phyloP scores from a whole-genome alignment of 2,329 filamentous ascomycete genomes.

The Botrytis tulipae region DNA sequence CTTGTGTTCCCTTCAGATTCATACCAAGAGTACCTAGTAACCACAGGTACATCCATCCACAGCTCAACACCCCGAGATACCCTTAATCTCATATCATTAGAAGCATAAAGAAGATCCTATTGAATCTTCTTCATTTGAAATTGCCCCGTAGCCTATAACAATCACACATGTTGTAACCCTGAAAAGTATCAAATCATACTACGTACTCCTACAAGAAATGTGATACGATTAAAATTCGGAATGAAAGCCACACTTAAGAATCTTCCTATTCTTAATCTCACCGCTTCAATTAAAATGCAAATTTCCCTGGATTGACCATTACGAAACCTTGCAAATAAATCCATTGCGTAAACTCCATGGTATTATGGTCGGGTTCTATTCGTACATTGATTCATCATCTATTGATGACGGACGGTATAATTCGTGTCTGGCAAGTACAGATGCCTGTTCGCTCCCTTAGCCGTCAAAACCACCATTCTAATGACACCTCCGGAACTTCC shows the following conservation, averaged over 20 bases:
- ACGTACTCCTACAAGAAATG: constrained; percentile 3
- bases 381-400: constrained; percentile 49
- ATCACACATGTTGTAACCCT: constrained; percentile 11
- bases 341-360: constrained; percentile 27
- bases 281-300: constrained; percentile 24
- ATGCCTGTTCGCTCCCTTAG: constrained; percentile 85
- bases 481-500: constrained; percentile 98
- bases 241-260: neutral
- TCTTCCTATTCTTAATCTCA: constrained; percentile 25
- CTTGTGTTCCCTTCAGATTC: neutral
- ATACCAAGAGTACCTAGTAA: neutral
- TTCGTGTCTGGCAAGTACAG: constrained; percentile 91
- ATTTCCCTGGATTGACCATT: constrained; percentile 24
- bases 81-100: neutral
- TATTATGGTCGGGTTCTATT: constrained; percentile 37
- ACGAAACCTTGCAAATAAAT: constrained; percentile 21
- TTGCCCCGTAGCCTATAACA: neutral
- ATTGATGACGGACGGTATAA: constrained; percentile 54
- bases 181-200: constrained; percentile 5
- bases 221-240: neutral
- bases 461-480: constrained; percentile 93
- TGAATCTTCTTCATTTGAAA: neutral
- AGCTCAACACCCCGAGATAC: neutral
- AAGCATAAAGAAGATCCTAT: neutral
- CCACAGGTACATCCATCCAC: neutral